Evolutionary conservation across 768 basidiomycete genomes (phyloP), one percentile per base, ranked within the genome.

Genomic region (Leccinum uliginosum): DNA sequence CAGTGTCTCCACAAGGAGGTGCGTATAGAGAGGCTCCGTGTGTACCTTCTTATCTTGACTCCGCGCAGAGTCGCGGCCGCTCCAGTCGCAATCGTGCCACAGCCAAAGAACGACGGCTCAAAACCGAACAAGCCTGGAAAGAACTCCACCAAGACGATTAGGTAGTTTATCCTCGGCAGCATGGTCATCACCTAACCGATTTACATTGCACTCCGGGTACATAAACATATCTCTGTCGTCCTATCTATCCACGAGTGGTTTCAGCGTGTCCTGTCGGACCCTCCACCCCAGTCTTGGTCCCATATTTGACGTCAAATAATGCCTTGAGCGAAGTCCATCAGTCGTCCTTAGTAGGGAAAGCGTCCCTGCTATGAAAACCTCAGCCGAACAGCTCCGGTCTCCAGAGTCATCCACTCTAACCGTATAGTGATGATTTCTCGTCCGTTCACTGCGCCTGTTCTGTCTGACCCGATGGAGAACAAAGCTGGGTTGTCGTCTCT

Each of bases 1-100:
- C 73, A 75, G 53, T 91, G 89, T 73, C 75, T 91, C 54, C 81
- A 83, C 57, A 75, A 80, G 66, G 89, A 90, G 80, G 89, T 90
- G 67, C 58, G 74, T 54, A 19, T 40, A 50, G 26, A 50, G 26
- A 53, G 50, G 21, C n/a, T 15, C 12, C 32, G 24, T 12, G 12
- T 47, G 12, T 23, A 27, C 24, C 46, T 6, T 15, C 52, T 27
- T 32, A 56, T 54, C 44, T 48, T 52, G 52, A 59, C 50, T 14
- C 40, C 43, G n/a, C 40, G n/a, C 15, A 89, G 88, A 80, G 86
- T 49, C 60, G 83, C 10, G 77, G 78, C 30, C 83, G 87, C 50
- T 81, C 86, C 3, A 65, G 77, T 34, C 73, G 71, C 40, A 91
- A 91, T 65, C 78, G 87, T 51, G 79, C 82, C 59, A 66, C 69